phyloP scores from a whole-genome alignment of 2,329 filamentous ascomycete species.

The Pseudopithomyces maydicus region DNA sequence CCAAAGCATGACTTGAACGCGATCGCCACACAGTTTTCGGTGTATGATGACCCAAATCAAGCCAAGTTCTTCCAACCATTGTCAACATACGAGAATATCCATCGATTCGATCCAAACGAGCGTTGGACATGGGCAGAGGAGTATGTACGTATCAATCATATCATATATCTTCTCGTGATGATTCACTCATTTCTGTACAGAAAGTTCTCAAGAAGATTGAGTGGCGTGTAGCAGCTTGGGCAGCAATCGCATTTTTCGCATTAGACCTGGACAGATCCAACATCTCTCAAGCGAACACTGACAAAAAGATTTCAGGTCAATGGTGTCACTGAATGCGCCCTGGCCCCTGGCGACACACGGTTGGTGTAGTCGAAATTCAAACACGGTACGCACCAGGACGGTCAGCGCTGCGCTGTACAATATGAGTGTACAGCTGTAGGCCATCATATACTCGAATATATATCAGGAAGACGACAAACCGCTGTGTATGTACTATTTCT shows the following conservation, averaged over 20 bases:
- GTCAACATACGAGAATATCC: conserved; percentile 60
- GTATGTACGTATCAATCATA: conserved; percentile 33
- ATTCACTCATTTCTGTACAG: conserved; percentile 1
- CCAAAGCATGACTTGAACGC: conserved; percentile 15
- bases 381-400: conserved; percentile 62
- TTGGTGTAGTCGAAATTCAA: conserved; percentile 63
- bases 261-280: conserved; percentile 54
- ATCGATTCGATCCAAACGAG: conserved; percentile 60
- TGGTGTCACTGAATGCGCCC: conserved; percentile 21
- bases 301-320: too few relatives aligned
- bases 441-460: conserved; percentile 28
- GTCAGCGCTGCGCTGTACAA: conserved; percentile 67
- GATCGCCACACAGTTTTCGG: conserved; percentile 19
- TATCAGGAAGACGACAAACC: conserved; percentile 53
- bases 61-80: conserved; percentile 44
- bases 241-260: conserved; percentile 57
- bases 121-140: conserved; percentile 61
- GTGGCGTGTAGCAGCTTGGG: conserved; percentile 52
- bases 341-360: too few relatives aligned
- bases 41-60: conserved; percentile 19
- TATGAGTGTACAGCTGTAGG: conserved; percentile 24
- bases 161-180: not conserved
- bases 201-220: conserved; percentile 46
- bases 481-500: conserved; percentile 40
- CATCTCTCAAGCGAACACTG: conserved; percentile 35